Conservation (phyloP, 2,329 filamentous ascomycete genomes). For the Calcarisporium arbuscula region DNA sequence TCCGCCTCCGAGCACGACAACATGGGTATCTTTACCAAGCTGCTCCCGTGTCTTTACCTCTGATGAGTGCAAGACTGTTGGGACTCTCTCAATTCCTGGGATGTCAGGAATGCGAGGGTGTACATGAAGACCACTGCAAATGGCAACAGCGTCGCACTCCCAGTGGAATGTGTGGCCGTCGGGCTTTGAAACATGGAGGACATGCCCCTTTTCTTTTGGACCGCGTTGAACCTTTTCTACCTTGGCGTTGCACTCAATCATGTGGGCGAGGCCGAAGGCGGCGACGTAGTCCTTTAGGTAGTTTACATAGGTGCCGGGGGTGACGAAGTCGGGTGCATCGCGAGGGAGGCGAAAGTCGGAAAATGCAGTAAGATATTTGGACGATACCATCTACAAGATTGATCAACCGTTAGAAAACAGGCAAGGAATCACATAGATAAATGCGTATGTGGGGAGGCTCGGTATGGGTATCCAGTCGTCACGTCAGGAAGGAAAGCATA, state of each 20-base stretch:
- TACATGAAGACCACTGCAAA: slow-evolving; percentile 40
- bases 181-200: slow-evolving; percentile 9
- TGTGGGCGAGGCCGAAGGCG: slow-evolving; percentile 28
- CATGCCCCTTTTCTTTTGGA: slow-evolving; percentile 3
- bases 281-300: slow-evolving; percentile 37
- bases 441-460: no score
- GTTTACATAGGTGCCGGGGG: slow-evolving; percentile 29
- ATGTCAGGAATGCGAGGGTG: slow-evolving; percentile 31
- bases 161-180: slow-evolving; percentile 12
- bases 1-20: slow-evolving; percentile 37
- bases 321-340: slow-evolving; percentile 38
- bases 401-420: no score
- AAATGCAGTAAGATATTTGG: slow-evolving; percentile 43
- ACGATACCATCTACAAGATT: slow-evolving; percentile 34
- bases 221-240: slow-evolving; percentile 22
- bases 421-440: no score
- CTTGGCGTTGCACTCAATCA: slow-evolving; percentile 27
- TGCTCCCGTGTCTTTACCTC: slow-evolving; percentile 33
- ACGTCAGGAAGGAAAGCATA: slow-evolving; percentile 11
- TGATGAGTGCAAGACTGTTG: slow-evolving; percentile 35
- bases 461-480: no score
- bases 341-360: slow-evolving; percentile 39
- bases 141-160: slow-evolving; percentile 37
- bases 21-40: slow-evolving; percentile 31
- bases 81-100: slow-evolving; percentile 29